These are phyloP conservation scores for Marasmius fiardii DNA, from an alignment of 1,284 basidiomycete genomes.

Conservation along the genomic window DNA sequence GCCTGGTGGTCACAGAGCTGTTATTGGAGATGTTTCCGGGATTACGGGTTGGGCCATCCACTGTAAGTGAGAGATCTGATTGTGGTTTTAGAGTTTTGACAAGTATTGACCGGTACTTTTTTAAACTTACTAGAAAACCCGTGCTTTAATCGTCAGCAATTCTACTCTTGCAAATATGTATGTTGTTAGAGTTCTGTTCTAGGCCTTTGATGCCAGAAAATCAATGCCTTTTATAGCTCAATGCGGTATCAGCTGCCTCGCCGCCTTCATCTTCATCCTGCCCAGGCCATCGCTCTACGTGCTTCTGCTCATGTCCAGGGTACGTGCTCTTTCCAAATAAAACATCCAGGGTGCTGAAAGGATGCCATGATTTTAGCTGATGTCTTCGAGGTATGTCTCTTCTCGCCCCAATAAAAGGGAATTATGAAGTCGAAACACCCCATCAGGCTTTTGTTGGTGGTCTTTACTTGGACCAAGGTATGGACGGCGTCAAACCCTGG, in stretches of 20 bases:
- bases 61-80: constrained; percentile 40
- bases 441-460: constrained; percentile 73
- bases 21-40: constrained; percentile 61
- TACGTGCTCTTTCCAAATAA: constrained; percentile 23
- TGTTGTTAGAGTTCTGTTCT: constrained; percentile 19
- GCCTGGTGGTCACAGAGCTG: constrained; percentile 59
- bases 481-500: constrained; percentile 54
- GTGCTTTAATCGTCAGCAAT: constrained; percentile 69
- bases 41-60: constrained; percentile 71
- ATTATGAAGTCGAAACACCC: constrained; percentile 4
- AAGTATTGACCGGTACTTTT: neutral
- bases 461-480: constrained; percentile 63
- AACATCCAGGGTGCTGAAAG: neutral
- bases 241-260: constrained; percentile 60
- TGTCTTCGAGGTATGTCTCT: constrained; percentile 60
- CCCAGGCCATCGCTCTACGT: constrained; percentile 64
- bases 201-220: neutral
- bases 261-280: constrained; percentile 56
- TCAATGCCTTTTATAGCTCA: constrained; percentile 39
- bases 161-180: constrained; percentile 67
- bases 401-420: constrained; percentile 1
- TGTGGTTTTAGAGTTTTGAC: neutral
- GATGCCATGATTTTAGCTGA: constrained; percentile 46
- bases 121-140: constrained; percentile 67
- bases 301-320: constrained; percentile 70